Conservation (phyloP, 768 basidiomycete genomes). For the Suillus weaverae region DNA sequence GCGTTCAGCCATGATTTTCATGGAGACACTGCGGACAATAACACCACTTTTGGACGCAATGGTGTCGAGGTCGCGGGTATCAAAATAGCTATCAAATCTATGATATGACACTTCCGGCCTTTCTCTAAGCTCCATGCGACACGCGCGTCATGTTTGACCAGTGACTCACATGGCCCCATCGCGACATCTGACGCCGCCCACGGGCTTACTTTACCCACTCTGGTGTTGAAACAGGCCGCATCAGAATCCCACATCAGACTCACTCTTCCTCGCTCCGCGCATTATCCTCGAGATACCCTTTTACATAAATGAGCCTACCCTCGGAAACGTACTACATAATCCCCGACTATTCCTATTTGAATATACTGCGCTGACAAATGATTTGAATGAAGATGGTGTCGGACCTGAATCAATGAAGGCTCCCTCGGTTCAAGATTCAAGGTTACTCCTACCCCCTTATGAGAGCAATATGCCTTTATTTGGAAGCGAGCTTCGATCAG, state of each 20-base stretch:
- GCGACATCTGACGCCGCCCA: neutral
- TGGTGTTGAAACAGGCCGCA: neutral
- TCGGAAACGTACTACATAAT: conserved; percentile 8
- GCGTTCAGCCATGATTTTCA: conserved; percentile 16
- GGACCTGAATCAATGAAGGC: conserved; percentile 3
- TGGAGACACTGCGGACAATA: conserved; percentile 19
- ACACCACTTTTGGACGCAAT: conserved; percentile 7
- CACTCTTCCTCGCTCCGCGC: neutral
- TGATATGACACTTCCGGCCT: neutral
- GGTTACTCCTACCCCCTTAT: conserved; percentile 10
- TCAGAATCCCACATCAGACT: neutral
- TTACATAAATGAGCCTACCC: neutral
- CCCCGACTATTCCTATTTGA: conserved; percentile 9
- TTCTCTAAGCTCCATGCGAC: neutral
- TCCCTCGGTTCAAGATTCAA: conserved; percentile 1
- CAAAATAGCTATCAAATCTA: neutral
- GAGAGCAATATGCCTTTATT: conserved; percentile 15
- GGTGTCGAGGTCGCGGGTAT: conserved; percentile 3
- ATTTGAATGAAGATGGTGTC: neutral
- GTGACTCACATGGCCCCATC: conserved; percentile 1
- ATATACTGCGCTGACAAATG: neutral
- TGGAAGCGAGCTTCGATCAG: conserved; percentile 16
- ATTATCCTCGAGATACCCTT: neutral
- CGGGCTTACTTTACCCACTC: neutral
- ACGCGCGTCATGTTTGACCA: conserved; percentile 2